phyloP scores from a whole-genome alignment of 2,329 filamentous ascomycete species.

The Dactylellina sp. region DNA sequence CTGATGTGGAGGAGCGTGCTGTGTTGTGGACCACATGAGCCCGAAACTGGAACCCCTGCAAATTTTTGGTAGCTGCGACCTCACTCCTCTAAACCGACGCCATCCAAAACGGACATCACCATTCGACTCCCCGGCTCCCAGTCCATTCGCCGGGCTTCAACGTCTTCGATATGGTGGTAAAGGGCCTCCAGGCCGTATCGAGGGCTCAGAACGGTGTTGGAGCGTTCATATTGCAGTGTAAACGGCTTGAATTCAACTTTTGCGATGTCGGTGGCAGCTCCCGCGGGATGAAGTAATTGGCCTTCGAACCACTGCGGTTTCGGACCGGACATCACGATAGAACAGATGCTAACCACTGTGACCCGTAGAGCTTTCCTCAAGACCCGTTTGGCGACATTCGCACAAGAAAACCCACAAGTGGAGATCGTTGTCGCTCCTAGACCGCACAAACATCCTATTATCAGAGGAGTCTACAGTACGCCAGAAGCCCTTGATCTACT shows the following conservation, averaged over 20 bases:
- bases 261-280: conserved; percentile 97
- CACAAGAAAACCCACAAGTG: conserved; percentile 82
- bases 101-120: conserved; percentile 1
- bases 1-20: conserved; percentile 3
- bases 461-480: conserved; percentile 81
- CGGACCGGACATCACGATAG: too few species aligned
- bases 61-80: conserved; percentile 39
- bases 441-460: conserved; percentile 87
- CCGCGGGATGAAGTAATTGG: conserved; percentile 84
- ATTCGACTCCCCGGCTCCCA: conserved; percentile 10
- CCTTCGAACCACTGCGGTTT: neutral
- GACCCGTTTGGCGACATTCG: conserved; percentile 80
- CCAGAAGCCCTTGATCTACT: neutral
- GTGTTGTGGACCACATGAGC: conserved; percentile 21
- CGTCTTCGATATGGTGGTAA: conserved; percentile 45
- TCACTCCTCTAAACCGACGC: conserved; percentile 18
- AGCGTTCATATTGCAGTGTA: conserved; percentile 97
- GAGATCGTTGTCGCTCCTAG: conserved; percentile 92
- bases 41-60: conserved; percentile 27
- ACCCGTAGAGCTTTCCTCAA: conserved; percentile 79
- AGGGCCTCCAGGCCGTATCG: conserved; percentile 59
- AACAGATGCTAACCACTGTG: conserved; percentile 13
- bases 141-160: conserved; percentile 12
- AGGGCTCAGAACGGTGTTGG: conserved; percentile 86
- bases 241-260: conserved; percentile 94